Base-by-base conservation (phyloP, 2,329 filamentous ascomycete genomes). In the Mycosphaerella sp. region DNA sequence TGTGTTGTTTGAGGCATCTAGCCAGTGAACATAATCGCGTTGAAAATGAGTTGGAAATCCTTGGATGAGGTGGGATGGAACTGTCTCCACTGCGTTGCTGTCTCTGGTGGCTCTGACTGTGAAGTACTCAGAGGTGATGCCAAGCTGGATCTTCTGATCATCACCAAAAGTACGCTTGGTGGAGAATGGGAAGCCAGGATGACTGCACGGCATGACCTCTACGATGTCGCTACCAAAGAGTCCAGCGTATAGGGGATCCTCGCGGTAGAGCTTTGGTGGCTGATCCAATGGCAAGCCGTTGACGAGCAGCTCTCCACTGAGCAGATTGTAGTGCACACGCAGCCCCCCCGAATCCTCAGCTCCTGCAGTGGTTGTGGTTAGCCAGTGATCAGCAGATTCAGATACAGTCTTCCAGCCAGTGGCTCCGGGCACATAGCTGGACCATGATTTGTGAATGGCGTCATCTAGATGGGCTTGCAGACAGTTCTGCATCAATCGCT, bases 21-120 rank as follows among this genome's bases (percentile, higher is more conserved):
- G 68, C 81, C 82, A 86, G 57, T 87, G 83, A 0, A 78, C 70
- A 47, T 79, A 84, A 6, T 75, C 67, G 0, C 78, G 65, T 0
- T 83, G 57, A 0, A 87, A 69, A 0, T 72, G 63, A 0, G 59
- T 59, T 0, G 83, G 84, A 0, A 85, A 66, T 57, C 83, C 81
- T 0, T 51, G 42, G 2, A 49, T 23, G 40, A 76, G 72, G 0
- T 69, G 38, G 0, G 51, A 44, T 1, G 69, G 67, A 12, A 79
- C 55, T 1, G 67, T 62, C 48, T 77, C 73, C 0, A 73, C 61
- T 0, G 72, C 17, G 1, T 52, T 46, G 0, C 56, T n/a, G 6
- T 41, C 2, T 2, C 62, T 62, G 0, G 58, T n/a, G 1, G 74
- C 67, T 0, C 78, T 78, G 59, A 86, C 42, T 14, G 41, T 31